A percentile compares a stretch with the other conserved stretches of the same genome.
These are phyloP conservation scores for Cordia subcordata DNA, from an alignment of 257 asterid genomes.

Conservation along the genomic window DNA sequence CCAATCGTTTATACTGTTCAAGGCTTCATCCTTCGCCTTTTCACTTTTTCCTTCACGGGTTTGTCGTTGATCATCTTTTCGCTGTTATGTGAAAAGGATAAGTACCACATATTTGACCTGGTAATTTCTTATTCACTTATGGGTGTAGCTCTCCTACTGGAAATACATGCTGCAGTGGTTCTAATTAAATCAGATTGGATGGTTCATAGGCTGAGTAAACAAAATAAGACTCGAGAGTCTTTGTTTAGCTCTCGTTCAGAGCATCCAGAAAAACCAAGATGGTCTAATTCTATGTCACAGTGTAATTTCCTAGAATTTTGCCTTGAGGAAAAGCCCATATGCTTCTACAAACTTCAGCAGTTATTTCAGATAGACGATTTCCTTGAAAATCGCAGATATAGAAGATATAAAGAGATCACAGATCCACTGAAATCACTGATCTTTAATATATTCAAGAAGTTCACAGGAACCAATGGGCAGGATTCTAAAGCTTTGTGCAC, in stretches of 20 bases:
- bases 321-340: slow-evolving; percentile 21
- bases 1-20: slow-evolving; percentile 19
- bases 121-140: slow-evolving; percentile 33
- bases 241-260: slow-evolving; percentile 7
- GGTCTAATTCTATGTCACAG: slow-evolving; percentile 47
- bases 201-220: slow-evolving; percentile 20
- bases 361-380: slow-evolving; percentile 20
- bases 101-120: slow-evolving; percentile 23
- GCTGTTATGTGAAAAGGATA: slow-evolving; percentile 12
- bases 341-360: slow-evolving; percentile 6
- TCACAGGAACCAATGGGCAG: background rate
- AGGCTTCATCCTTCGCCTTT: slow-evolving; percentile 21
- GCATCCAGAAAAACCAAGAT: slow-evolving; percentile 19
- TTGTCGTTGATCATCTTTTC: slow-evolving; percentile 17
- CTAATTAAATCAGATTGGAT: slow-evolving; percentile 36
- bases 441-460: slow-evolving; percentile 12
- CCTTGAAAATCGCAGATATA: slow-evolving; percentile 34
- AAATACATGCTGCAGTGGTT: slow-evolving; percentile 20
- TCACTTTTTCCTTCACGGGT: slow-evolving; percentile 23
- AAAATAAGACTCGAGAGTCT: background rate
- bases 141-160: slow-evolving; percentile 30
- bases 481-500: slow-evolving; percentile 19
- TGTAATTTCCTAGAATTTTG: slow-evolving; percentile 31
- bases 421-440: slow-evolving; percentile 11
- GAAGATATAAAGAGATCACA: slow-evolving; percentile 26